These are phyloP conservation scores for Tieghemostelium lacteum DNA, from an alignment of 78 protist species.

Conservation along the genomic window DNA sequence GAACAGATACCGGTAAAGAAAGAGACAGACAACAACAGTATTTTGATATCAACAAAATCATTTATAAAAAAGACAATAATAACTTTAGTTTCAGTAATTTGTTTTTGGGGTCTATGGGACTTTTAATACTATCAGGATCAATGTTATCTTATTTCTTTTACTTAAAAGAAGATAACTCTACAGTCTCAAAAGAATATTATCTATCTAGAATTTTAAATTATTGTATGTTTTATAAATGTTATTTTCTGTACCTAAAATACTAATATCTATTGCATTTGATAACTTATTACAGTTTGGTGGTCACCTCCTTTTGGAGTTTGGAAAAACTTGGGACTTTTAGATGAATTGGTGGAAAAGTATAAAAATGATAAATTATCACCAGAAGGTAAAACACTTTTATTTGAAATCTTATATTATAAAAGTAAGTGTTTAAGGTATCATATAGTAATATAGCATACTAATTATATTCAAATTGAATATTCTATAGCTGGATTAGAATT, in stretches of 20 bases:
- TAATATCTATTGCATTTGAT: neutral
- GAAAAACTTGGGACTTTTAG: conserved; percentile 6
- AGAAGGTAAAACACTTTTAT: conserved; percentile 16
- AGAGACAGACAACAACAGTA: neutral
- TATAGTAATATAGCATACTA: neutral
- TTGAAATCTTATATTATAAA: neutral
- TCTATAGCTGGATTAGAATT: conserved; percentile 8
- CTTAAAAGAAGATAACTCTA: neutral
- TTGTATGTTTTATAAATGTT: neutral
- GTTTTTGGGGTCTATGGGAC: neutral
- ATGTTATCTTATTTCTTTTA: neutral
- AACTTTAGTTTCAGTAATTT: neutral
- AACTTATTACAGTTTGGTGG: conserved; percentile 33
- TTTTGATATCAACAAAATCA: too few species aligned
- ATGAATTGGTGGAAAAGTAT: conserved; percentile 7
- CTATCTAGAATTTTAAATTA: conserved; percentile 15
- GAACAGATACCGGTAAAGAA: neutral
- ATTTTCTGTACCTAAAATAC: neutral
- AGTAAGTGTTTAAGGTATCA: neutral
- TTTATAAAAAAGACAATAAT: neutral
- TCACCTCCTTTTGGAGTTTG: conserved; percentile 46
- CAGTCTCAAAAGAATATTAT: neutral
- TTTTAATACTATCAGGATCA: neutral
- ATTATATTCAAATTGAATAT: neutral
- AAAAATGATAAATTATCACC: conserved; percentile 1